Evolutionary conservation across 2,329 filamentous ascomycete species (phyloP).

Genomic region (Colletotrichum australisinense): DNA sequence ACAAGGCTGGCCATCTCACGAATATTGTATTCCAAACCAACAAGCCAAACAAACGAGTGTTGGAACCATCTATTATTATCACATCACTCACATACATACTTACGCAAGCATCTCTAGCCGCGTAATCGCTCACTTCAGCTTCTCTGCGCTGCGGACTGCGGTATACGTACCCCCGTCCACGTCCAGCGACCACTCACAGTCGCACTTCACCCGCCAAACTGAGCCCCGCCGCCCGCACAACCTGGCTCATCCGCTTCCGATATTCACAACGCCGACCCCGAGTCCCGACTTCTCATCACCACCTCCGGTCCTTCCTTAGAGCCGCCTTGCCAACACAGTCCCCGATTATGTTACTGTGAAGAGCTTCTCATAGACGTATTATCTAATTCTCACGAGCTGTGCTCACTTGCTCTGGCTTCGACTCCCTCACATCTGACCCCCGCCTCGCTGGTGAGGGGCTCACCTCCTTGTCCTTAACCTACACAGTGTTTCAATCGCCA

Average conservation of each 20-base stretch:
- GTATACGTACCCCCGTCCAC: slow-evolving; percentile 16
- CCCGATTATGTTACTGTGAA: slow-evolving; percentile 17
- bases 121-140: slow-evolving; percentile 9
- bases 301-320: not conserved
- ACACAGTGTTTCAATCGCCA: not conserved
- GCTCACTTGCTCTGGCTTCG: not conserved
- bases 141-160: not conserved
- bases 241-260: slow-evolving; percentile 19
- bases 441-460: slow-evolving; percentile 22
- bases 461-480: slow-evolving; percentile 7
- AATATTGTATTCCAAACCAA: not conserved
- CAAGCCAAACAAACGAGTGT: not conserved
- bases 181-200: not conserved
- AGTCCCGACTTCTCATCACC: slow-evolving; percentile 15
- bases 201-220: slow-evolving; percentile 9
- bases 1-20: not conserved
- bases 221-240: slow-evolving; percentile 18
- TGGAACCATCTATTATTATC: not conserved
- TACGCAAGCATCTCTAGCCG: slow-evolving; percentile 9
- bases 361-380: not conserved
- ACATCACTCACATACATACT: too few relatives aligned
- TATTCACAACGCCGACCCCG: slow-evolving; percentile 14
- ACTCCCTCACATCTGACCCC: not conserved
- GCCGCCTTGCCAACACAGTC: not conserved
- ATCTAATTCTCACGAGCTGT: not conserved